Conservation (phyloP, 345 rosid genomes). For the Leavenworthia alabamica region DNA sequence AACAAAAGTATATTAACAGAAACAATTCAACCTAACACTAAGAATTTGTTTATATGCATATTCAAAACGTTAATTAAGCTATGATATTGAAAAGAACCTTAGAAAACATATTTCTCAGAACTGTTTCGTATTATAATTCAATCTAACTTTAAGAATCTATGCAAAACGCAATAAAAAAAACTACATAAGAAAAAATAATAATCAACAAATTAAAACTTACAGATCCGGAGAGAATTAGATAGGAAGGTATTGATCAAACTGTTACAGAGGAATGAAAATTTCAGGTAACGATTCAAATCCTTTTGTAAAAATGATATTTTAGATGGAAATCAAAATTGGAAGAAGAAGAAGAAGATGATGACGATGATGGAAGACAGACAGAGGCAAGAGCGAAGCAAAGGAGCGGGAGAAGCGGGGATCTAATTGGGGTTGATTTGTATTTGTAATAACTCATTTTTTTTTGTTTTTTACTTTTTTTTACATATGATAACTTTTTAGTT, state of each 20-base stretch:
- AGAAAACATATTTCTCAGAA: neutral
- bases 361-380: neutral
- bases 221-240: neutral
- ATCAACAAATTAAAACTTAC: neutral
- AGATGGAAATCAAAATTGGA: neutral
- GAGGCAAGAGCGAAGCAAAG: neutral
- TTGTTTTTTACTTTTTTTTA: no score
- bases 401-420: slow-evolving; percentile 51
- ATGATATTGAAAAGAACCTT: neutral
- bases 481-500: no score
- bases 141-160: neutral
- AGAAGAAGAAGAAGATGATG: neutral
- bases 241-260: neutral
- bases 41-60: neutral
- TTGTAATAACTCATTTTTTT: neutral
- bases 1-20: neutral
- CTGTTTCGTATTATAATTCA: neutral
- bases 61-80: neutral
- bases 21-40: neutral
- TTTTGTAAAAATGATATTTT: neutral
- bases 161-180: neutral
- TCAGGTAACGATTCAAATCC: neutral
- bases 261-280: neutral
- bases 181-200: neutral
- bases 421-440: neutral